Percentiles rank a stretch among this genome's conserved stretches.
These are phyloP conservation scores for Rhizophora apiculata DNA, from an alignment of 345 rosid genomes.

Conservation along the genomic window DNA sequence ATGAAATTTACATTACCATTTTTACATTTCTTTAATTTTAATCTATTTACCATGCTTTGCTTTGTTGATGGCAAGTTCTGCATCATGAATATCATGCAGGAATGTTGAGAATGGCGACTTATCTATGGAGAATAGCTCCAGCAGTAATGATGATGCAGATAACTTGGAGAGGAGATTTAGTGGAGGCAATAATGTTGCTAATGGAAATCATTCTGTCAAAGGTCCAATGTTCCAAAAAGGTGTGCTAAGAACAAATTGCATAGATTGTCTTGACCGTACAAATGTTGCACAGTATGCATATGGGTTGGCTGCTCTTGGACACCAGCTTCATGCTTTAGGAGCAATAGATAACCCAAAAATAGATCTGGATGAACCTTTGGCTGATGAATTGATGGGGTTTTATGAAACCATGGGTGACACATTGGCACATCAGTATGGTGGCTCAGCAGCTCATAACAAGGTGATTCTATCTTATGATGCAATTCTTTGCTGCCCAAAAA, in stretches of 20 bases:
- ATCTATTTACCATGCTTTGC: not conserved
- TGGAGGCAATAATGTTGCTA: not conserved
- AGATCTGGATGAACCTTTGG: conserved; percentile 77
- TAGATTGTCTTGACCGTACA: conserved; percentile 98
- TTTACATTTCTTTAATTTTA: not conserved
- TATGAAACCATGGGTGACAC: conserved; percentile 92
- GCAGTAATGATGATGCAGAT: not conserved
- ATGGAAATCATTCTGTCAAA: conserved; percentile 2
- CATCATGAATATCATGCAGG: not conserved
- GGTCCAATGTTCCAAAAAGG: conserved; percentile 68
- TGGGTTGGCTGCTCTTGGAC: conserved; percentile 93
- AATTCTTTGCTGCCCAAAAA: not conserved
- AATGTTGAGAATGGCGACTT: not conserved
- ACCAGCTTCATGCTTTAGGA: conserved; percentile 81
- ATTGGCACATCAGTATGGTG: conserved; percentile 84
- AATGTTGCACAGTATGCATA: conserved; percentile 98
- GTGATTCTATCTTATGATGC: not conserved
- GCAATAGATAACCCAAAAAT: conserved; percentile 57
- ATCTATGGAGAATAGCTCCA: not conserved
- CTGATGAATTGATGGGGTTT: conserved; percentile 78
- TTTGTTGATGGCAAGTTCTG: not conserved
- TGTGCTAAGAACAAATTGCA: conserved; percentile 95
- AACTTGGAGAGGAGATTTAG: not conserved
- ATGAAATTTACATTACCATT: not conserved
- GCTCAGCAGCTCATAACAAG: conserved; percentile 78